Evolutionary conservation across 805 yeast species (phyloP).

Genomic region (Yamadazyma paraphyllophila): DNA sequence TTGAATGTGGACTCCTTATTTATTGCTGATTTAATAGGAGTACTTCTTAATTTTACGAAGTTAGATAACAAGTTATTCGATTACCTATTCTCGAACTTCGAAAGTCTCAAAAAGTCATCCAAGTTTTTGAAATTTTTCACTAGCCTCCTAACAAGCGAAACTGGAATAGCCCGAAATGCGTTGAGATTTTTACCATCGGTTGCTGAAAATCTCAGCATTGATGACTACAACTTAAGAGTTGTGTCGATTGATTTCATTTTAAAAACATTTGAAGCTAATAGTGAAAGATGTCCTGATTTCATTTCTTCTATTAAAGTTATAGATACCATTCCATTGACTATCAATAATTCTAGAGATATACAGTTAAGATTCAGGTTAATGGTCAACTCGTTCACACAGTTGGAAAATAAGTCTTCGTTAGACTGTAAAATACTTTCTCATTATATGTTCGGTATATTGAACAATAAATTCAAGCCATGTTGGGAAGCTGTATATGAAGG

Average conservation of each 20-base stretch:
- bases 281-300: conserved; percentile 32
- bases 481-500: conserved; percentile 76
- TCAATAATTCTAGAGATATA: conserved; percentile 71
- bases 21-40: conserved; percentile 12
- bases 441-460: conserved; percentile 57
- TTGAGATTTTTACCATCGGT: not conserved
- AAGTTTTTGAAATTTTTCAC: conserved; percentile 9
- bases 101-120: conserved; percentile 9
- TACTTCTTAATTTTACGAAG: conserved; percentile 1
- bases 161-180: not conserved
- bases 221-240: conserved; percentile 36
- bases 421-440: conserved; percentile 31
- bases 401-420: conserved; percentile 12
- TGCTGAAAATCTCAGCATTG: conserved; percentile 9
- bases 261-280: conserved; percentile 21
- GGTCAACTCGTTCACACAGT: conserved; percentile 39
- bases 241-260: conserved; percentile 50
- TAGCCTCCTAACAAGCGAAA: not conserved
- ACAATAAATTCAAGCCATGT: conserved; percentile 77
- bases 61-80: not conserved
- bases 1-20: conserved; percentile 6
- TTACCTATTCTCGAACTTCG: conserved; percentile 8
- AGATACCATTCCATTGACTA: conserved; percentile 71
- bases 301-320: conserved; percentile 55
- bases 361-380: conserved; percentile 64